Base-by-base conservation (phyloP, 352 stramenopile genomes). In the Blastocystis sp. region DNA sequence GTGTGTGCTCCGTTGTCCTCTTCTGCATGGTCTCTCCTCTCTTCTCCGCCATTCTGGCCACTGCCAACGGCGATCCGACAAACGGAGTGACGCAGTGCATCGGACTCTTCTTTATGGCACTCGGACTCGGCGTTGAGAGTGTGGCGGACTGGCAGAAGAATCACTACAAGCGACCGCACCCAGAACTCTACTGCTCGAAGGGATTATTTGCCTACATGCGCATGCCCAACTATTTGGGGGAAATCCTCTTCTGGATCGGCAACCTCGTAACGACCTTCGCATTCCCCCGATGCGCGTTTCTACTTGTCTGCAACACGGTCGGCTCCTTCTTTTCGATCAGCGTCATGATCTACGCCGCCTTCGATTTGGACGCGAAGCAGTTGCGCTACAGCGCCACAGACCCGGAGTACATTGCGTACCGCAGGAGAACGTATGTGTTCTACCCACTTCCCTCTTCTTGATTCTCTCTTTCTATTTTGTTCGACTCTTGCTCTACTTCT, bases 211-310 rank as follows among this genome's bases (percentile, higher is more conserved):
- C 17, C 3, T 48, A 48, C n/a, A 28, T 74, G 21, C 64, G 64
- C 5, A 74, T 74, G 64, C 64, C 64, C 5, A 74, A 74, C 34
- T 74, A 74, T n/a, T 43, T 48, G 23, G 64, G 64, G 41, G 64
- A 74, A 48, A 74, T 74, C 10, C 64, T 74, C 1, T 38, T 74
- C n/a, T 74, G 64, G 64, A 19, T 41, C 17, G 64, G 64, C 21
- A 74, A 41, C 43, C 34, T 52, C n/a, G 34, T 74, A 1, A 41
- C 34, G 21, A 19, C n/a, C 34, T 48, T 74, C 45, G 64, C 64
- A 23, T 43, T 41, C 5, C 34, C 34, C 23, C 40, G 21, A 28
- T 4, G 45, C 10, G 5, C 9, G 21, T 19, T 23, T 38, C 17
- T 74, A 48, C 34, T 74, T 19, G 11, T 74, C 21, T 74, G 10